These are phyloP conservation scores for Aspergillus sergii DNA, from an alignment of 2,329 filamentous ascomycete species.

Conservation along the genomic window DNA sequence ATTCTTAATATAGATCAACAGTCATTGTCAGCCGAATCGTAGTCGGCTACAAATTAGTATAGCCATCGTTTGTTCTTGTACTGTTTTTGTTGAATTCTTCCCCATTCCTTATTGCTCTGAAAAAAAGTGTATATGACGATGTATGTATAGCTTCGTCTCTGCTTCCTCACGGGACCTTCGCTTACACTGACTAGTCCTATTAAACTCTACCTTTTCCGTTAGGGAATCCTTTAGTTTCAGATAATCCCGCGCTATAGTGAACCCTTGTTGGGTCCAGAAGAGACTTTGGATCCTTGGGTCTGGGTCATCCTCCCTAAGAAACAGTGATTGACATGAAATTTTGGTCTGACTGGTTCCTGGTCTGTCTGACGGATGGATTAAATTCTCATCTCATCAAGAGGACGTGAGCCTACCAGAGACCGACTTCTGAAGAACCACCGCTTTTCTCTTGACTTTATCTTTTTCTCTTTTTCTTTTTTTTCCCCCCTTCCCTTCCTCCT, in stretches of 20 bases:
- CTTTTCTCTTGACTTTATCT: not conserved
- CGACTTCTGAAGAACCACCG: not conserved
- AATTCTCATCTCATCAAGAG: not conserved
- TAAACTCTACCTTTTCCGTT: not conserved
- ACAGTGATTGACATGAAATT: not conserved
- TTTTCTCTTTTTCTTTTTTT: not conserved
- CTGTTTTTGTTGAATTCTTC: not conserved
- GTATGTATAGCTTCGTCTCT: not conserved
- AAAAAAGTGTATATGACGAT: not conserved
- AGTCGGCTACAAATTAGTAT: not conserved
- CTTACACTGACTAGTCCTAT: not conserved
- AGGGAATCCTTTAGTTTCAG: slow-evolving; percentile 4
- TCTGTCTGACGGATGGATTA: not conserved
- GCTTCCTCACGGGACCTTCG: not conserved
- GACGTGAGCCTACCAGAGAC: not conserved
- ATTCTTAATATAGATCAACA: not conserved
- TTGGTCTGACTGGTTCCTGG: slow-evolving; percentile 2
- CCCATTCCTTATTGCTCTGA: not conserved
- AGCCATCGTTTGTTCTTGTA: not conserved
- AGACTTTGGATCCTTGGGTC: slow-evolving; percentile 22
- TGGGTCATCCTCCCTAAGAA: slow-evolving; percentile 7
- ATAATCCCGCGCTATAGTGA: slow-evolving; percentile 1
- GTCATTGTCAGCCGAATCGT: not conserved
- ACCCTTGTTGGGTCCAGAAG: slow-evolving; percentile 17
- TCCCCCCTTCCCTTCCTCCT: not conserved